These are phyloP conservation scores for Hygrocybe coccinea DNA, from an alignment of 768 basidiomycete genomes.

Conservation along the genomic window DNA sequence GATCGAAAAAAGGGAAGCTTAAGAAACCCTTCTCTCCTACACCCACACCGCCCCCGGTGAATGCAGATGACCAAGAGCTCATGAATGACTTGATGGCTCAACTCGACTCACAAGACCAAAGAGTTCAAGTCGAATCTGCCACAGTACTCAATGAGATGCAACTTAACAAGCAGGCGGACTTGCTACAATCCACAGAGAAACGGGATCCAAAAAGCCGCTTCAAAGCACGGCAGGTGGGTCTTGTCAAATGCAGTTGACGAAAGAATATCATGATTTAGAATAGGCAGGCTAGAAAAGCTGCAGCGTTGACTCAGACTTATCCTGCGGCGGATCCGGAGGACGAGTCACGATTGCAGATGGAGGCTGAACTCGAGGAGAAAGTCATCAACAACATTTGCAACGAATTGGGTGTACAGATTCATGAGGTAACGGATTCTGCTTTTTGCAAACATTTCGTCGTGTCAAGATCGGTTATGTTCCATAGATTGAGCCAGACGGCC, in stretches of 20 bases:
- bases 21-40: constrained; percentile 41
- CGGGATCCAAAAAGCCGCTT: constrained; percentile 60
- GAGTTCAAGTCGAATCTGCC: constrained; percentile 47
- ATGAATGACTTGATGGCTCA: constrained; percentile 74
- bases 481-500: constrained; percentile 95
- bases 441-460: not conserved
- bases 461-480: not conserved
- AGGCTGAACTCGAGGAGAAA: constrained; percentile 63
- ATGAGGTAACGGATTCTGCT: constrained; percentile 47
- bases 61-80: constrained; percentile 50
- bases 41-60: constrained; percentile 24
- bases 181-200: constrained; percentile 35
- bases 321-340: constrained; percentile 51
- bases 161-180: constrained; percentile 31
- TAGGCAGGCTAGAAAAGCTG: constrained; percentile 66
- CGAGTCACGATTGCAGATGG: constrained; percentile 55
- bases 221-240: constrained; percentile 61
- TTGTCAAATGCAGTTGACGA: not conserved
- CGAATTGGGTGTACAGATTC: constrained; percentile 56
- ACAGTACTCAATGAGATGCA: constrained; percentile 46
- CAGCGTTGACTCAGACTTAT: constrained; percentile 51
- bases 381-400: constrained; percentile 63
- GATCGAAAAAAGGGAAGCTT: constrained; percentile 53
- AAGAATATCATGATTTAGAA: not conserved
- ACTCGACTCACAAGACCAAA: constrained; percentile 59